A percentile compares a stretch with the other conserved stretches of the same genome.
phyloP scores from a whole-genome alignment of 2,329 filamentous ascomycete species.

The Colletotrichum sp. region DNA sequence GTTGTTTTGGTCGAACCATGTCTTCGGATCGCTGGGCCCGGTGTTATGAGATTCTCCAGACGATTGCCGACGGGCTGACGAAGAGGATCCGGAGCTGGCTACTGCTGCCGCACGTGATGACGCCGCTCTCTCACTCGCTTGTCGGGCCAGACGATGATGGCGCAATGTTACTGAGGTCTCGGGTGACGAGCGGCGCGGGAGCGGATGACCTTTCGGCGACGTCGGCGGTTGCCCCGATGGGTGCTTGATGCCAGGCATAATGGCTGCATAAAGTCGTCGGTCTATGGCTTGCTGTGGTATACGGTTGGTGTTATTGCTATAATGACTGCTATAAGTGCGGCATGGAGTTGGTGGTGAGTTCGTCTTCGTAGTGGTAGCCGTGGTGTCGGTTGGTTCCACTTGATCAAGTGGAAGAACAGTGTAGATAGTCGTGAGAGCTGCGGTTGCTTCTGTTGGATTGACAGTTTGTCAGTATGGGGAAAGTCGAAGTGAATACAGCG shows the following conservation, averaged over 20 bases:
- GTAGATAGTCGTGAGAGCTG: background rate
- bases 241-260: slow-evolving; percentile 35
- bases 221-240: slow-evolving; percentile 25
- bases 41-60: slow-evolving; percentile 57
- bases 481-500: background rate
- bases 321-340: background rate
- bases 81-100: slow-evolving; percentile 19
- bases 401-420: background rate
- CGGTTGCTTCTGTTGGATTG: background rate
- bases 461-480: background rate
- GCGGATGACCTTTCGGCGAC: slow-evolving; percentile 40
- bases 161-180: slow-evolving; percentile 53
- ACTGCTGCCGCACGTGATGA: slow-evolving; percentile 9
- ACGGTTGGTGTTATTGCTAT: background rate
- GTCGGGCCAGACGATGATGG: slow-evolving; percentile 49
- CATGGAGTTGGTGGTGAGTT: background rate
- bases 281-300: background rate
- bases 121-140: slow-evolving; percentile 36
- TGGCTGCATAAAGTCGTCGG: slow-evolving; percentile 21
- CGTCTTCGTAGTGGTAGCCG: background rate
- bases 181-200: slow-evolving; percentile 49
- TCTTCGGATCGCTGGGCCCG: slow-evolving; percentile 52
- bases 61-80: slow-evolving; percentile 41
- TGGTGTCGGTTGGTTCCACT: background rate
- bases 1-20: slow-evolving; percentile 62